These are phyloP conservation scores for Rhynchospora pubera DNA, from an alignment of 176 grass and related monocot species.

Conservation along the genomic window DNA sequence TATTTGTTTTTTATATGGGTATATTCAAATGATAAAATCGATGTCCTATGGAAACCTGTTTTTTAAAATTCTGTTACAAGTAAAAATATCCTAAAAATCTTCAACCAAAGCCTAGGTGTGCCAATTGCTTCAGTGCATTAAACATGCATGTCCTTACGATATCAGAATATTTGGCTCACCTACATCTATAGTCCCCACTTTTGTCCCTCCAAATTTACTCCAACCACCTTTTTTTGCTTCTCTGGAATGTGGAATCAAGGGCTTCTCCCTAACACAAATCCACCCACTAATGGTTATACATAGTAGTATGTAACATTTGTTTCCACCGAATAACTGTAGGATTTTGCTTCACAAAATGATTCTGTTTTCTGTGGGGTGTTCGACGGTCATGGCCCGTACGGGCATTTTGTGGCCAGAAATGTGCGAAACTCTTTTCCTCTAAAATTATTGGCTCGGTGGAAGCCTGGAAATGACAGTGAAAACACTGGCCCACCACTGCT, in stretches of 20 bases:
- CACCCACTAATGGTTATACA: neutral
- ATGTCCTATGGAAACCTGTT: neutral
- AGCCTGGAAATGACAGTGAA: slow-evolving; percentile 40
- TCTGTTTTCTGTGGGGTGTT: slow-evolving; percentile 90
- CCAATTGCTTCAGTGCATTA: neutral
- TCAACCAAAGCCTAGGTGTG: neutral
- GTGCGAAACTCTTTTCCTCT: slow-evolving; percentile 75
- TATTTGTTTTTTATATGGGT: neutral
- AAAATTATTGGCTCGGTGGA: slow-evolving; percentile 44
- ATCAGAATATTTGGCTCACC: neutral
- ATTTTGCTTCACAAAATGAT: slow-evolving; percentile 35
- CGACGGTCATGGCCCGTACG: slow-evolving; percentile 87
- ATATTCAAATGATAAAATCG: neutral
- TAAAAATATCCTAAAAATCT: neutral
- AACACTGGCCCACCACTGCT: neutral
- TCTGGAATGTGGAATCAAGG: neutral
- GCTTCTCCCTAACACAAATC: neutral
- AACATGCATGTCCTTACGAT: neutral
- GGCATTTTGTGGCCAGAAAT: slow-evolving; percentile 75
- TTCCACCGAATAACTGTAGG: slow-evolving; percentile 8
- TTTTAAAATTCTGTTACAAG: neutral
- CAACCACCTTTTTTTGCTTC: neutral
- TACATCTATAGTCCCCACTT: neutral
- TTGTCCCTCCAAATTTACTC: neutral
- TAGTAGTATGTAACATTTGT: neutral